A percentile compares a stretch with the other conserved stretches of the same genome.
phyloP scores from a whole-genome alignment of 441 rosid genomes.

The Eruca vesicaria region DNA sequence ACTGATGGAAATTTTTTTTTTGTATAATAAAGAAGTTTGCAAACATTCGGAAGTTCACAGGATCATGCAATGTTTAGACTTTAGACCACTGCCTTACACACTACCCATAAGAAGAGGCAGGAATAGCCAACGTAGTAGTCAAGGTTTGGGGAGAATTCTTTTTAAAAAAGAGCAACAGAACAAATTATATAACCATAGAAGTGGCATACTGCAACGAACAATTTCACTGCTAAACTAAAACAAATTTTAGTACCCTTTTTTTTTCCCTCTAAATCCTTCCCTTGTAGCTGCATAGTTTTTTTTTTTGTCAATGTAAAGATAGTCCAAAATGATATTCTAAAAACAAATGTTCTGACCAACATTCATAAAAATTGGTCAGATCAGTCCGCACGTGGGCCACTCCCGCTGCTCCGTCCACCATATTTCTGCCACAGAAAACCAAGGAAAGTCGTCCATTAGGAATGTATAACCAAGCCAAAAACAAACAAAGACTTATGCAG shows the following conservation, averaged over 20 bases:
- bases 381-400: slow-evolving; percentile 37
- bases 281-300: slow-evolving; percentile 8
- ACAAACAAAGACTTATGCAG: not conserved
- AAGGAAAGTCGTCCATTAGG: not conserved
- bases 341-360: slow-evolving; percentile 6
- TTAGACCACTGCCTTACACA: no score
- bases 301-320: slow-evolving; percentile 14
- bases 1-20: not conserved
- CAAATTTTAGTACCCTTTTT: slow-evolving; percentile 5
- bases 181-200: not conserved
- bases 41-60: not conserved
- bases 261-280: slow-evolving; percentile 4
- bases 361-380: not conserved
- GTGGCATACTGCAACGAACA: not conserved
- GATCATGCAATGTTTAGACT: not conserved
- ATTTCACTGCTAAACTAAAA: not conserved
- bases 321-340: slow-evolving; percentile 12
- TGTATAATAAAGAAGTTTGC: not conserved
- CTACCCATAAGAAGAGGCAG: not conserved
- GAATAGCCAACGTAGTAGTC: not conserved
- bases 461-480: not conserved
- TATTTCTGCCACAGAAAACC: slow-evolving; percentile 31
- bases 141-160: not conserved
- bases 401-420: slow-evolving; percentile 31
- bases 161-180: not conserved